phyloP scores from a whole-genome alignment of 441 rosid genomes.

The Adansonia gregorii region DNA sequence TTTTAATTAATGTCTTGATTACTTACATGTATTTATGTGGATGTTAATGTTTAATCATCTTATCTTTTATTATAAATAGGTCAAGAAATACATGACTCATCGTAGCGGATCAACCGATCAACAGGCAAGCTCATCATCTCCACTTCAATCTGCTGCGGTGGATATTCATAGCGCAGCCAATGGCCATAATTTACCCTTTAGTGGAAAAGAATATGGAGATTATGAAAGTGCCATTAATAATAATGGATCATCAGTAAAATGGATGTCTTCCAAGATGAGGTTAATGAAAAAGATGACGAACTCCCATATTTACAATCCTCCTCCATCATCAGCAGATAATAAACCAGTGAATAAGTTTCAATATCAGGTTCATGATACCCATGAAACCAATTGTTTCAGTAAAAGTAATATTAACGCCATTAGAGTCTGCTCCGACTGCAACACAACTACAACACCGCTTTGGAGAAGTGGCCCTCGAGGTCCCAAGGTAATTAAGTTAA shows the following conservation, averaged over 20 bases:
- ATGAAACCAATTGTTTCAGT: conserved; percentile 25
- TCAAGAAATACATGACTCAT: conserved; percentile 16
- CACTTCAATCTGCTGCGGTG: conserved; percentile 15
- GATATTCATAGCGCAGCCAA: background rate
- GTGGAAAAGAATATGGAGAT: conserved; percentile 24
- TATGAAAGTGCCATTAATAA: conserved; percentile 21
- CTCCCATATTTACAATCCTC: conserved; percentile 14
- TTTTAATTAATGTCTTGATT: background rate
- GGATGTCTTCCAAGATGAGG: conserved; percentile 54
- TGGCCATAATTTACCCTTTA: background rate
- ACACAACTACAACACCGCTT: conserved; percentile 63
- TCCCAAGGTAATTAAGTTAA: conserved; percentile 49
- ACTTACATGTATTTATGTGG: background rate
- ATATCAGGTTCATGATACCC: conserved; percentile 17
- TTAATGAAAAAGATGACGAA: conserved; percentile 42
- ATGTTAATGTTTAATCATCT: background rate
- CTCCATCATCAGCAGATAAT: conserved; percentile 12
- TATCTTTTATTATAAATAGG: conserved; percentile 24
- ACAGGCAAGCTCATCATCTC: conserved; percentile 28
- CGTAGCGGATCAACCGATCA: conserved; percentile 8
- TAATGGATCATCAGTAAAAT: conserved; percentile 28
- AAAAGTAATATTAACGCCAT: conserved; percentile 22
- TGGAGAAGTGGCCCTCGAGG: conserved; percentile 75
- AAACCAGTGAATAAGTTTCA: conserved; percentile 26
- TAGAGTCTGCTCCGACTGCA: conserved; percentile 58